These are phyloP conservation scores for Handroanthus guayacan DNA, from an alignment of 257 asterid genomes.

Conservation along the genomic window DNA sequence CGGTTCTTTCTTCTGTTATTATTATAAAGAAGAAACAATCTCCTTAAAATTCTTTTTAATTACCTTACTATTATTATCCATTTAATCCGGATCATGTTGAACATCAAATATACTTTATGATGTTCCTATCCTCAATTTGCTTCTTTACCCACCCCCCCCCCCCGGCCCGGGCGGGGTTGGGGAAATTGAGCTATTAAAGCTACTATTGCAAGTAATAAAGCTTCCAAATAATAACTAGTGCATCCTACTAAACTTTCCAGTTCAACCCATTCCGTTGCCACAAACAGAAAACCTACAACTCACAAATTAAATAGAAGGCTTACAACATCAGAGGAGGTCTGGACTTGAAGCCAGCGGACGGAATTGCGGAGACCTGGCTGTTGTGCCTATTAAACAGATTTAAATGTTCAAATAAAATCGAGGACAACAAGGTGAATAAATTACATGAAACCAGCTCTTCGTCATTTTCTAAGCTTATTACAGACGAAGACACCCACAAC, in stretches of 20 bases:
- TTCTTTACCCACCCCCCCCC: neutral
- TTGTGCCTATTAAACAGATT: conserved; percentile 52
- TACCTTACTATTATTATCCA: neutral
- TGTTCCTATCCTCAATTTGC: neutral
- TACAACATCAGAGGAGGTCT: conserved; percentile 78
- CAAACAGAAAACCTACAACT: neutral
- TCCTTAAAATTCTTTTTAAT: neutral
- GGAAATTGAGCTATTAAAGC: conserved; percentile 5
- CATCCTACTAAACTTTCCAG: neutral
- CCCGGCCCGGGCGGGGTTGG: neutral
- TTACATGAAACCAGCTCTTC: neutral
- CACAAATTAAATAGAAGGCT: conserved; percentile 4
- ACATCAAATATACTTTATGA: neutral
- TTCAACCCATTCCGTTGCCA: neutral
- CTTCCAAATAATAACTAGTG: neutral
- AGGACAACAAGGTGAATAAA: neutral
- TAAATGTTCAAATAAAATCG: neutral
- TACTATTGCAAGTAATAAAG: neutral
- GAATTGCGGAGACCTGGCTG: conserved; percentile 63
- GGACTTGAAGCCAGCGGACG: conserved; percentile 97
- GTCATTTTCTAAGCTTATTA: neutral
- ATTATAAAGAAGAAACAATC: neutral
- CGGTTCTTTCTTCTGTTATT: neutral
- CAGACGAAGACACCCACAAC: conserved; percentile 1
- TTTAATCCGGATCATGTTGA: neutral